Percentiles rank a stretch among this genome's conserved stretches.
Evolutionary conservation across 2,329 filamentous ascomycete species (phyloP).

Genomic region (Clonostachys byssicola): DNA sequence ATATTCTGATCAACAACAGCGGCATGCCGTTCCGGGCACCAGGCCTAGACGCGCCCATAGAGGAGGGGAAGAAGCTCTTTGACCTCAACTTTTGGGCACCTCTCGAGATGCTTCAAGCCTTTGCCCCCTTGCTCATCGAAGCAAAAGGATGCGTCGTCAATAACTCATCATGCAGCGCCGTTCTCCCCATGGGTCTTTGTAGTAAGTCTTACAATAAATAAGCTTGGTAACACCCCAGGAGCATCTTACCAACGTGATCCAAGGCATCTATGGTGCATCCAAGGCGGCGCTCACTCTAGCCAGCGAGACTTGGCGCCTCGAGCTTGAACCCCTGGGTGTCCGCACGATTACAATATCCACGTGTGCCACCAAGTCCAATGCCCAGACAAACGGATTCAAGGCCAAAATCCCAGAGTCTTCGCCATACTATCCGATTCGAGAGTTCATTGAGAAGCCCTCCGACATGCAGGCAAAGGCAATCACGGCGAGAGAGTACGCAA

Average conservation of each 20-base stretch:
- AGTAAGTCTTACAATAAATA: too few relatives aligned
- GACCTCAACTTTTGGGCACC: neutral
- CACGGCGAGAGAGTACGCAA: too few relatives aligned
- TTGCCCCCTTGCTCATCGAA: neutral
- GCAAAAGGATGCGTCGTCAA: neutral
- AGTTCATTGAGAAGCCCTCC: too few relatives aligned
- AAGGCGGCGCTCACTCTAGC: constrained; percentile 5
- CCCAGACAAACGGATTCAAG: too few relatives aligned
- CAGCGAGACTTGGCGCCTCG: constrained; percentile 10
- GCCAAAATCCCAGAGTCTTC: too few relatives aligned
- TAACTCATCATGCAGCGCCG: neutral
- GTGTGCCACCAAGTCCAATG: too few relatives aligned
- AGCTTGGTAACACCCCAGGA: too few relatives aligned
- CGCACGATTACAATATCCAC: constrained; percentile 11
- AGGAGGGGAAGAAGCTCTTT: neutral
- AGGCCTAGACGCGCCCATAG: constrained; percentile 13
- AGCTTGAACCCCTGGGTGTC: constrained; percentile 11
- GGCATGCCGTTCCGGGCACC: constrained; percentile 6
- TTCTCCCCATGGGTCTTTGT: too few relatives aligned
- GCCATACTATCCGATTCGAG: too few relatives aligned
- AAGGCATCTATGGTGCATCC: too few relatives aligned
- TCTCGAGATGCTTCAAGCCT: neutral
- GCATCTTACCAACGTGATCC: too few relatives aligned
- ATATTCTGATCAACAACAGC: constrained; percentile 15
- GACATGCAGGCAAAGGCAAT: too few relatives aligned